These are phyloP conservation scores for Suillus plorans DNA, from an alignment of 768 basidiomycete species.

Conservation along the genomic window DNA sequence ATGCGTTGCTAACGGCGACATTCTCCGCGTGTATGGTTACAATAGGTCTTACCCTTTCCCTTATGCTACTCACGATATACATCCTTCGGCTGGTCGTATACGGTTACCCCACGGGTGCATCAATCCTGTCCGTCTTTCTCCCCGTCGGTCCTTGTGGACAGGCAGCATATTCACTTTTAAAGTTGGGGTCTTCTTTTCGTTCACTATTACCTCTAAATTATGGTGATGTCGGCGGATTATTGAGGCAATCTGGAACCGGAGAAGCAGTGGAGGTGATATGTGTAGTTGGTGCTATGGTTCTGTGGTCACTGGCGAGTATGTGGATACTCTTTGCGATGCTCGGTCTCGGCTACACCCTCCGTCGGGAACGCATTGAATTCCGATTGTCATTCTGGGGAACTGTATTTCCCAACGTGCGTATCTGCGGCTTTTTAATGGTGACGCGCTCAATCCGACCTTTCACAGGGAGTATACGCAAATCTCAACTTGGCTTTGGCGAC, in stretches of 20 bases:
- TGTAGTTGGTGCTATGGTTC: slow-evolving; percentile 45
- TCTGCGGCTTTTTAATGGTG: background rate
- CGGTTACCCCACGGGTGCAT: slow-evolving; percentile 49
- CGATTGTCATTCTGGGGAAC: slow-evolving; percentile 63
- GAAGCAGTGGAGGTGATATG: slow-evolving; percentile 46
- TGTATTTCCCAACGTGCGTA: slow-evolving; percentile 67
- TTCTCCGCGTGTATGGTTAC: slow-evolving; percentile 55
- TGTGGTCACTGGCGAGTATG: slow-evolving; percentile 66
- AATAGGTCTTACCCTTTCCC: slow-evolving; percentile 55
- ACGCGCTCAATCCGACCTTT: background rate
- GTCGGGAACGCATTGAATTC: slow-evolving; percentile 47
- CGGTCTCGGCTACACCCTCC: slow-evolving; percentile 43
- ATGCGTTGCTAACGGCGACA: slow-evolving; percentile 56
- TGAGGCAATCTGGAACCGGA: slow-evolving; percentile 34
- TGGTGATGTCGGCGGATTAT: slow-evolving; percentile 34
- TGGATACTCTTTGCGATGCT: slow-evolving; percentile 60
- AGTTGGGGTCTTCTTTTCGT: slow-evolving; percentile 53
- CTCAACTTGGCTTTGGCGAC: slow-evolving; percentile 53
- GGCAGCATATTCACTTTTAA: slow-evolving; percentile 54
- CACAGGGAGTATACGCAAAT: slow-evolving; percentile 65
- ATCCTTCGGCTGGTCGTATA: slow-evolving; percentile 56
- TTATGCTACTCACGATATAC: slow-evolving; percentile 70
- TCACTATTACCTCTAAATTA: slow-evolving; percentile 34
- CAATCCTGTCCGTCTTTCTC: slow-evolving; percentile 63
- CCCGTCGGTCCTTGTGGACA: slow-evolving; percentile 75